phyloP scores from a whole-genome alignment of 2,329 filamentous ascomycete species.

The Colletotrichum incanum region DNA sequence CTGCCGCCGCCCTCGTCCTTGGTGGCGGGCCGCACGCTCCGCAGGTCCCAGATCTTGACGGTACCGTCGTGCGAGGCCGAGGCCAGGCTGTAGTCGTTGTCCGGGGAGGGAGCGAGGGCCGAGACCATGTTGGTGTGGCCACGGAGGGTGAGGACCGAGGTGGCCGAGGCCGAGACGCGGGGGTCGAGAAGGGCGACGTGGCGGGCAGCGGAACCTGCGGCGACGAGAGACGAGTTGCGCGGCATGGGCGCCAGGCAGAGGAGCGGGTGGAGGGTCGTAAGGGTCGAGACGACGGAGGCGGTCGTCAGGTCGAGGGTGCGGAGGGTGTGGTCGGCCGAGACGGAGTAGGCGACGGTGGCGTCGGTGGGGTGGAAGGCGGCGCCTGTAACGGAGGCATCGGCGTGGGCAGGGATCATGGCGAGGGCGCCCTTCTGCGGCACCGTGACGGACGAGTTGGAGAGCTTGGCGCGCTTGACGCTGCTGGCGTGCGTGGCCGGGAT shows the following conservation, averaged over 20 bases:
- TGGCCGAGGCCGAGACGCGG: slow-evolving; percentile 80
- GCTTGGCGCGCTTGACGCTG: slow-evolving; percentile 80
- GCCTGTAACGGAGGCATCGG: slow-evolving; percentile 81
- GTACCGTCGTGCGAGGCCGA: slow-evolving; percentile 95
- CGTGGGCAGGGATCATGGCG: slow-evolving; percentile 80
- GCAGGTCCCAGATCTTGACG: slow-evolving; percentile 93
- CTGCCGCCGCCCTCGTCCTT: slow-evolving; percentile 74
- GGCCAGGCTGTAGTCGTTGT: slow-evolving; percentile 86
- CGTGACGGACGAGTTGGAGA: slow-evolving; percentile 60
- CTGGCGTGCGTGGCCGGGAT: slow-evolving; percentile 77
- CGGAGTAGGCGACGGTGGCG: slow-evolving; percentile 90
- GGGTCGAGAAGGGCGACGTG: slow-evolving; percentile 97
- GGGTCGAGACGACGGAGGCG: slow-evolving; percentile 81
- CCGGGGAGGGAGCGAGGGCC: slow-evolving; percentile 61
- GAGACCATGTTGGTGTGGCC: slow-evolving; percentile 85
- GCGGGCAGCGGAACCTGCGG: slow-evolving; percentile 85
- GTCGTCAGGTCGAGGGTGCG: slow-evolving; percentile 94
- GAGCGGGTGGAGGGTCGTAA: slow-evolving; percentile 87
- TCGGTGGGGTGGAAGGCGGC: slow-evolving; percentile 90
- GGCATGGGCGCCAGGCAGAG: slow-evolving; percentile 84
- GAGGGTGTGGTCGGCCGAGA: slow-evolving; percentile 91
- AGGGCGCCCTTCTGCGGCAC: slow-evolving; percentile 84
- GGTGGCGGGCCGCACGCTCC: slow-evolving; percentile 74
- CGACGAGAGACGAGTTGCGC: slow-evolving; percentile 71
- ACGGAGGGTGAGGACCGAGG: slow-evolving; percentile 90